Conservation (phyloP, 306 rosid genomes). For the Quercus alba region DNA sequence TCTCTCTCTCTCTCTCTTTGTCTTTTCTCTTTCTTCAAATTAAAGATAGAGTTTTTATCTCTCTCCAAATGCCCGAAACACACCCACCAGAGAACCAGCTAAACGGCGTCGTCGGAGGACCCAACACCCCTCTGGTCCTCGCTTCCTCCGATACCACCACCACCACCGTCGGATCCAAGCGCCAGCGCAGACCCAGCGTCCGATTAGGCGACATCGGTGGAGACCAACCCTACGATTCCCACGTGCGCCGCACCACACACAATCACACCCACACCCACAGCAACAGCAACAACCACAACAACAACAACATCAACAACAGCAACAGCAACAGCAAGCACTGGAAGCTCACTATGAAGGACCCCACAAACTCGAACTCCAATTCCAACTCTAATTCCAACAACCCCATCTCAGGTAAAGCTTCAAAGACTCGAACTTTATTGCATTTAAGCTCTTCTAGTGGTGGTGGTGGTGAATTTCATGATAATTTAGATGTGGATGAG, state of each 20-base stretch:
- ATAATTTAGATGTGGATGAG: conserved; percentile 62
- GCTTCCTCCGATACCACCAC: no score
- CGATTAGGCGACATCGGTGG: conserved; percentile 95
- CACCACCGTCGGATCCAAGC: conserved; percentile 60
- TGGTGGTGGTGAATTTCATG: conserved; percentile 46
- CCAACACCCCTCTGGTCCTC: no score
- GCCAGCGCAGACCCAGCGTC: conserved; percentile 88
- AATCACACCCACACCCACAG: background rate
- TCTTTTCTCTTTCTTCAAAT: background rate
- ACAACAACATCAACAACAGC: background rate
- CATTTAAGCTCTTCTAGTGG: conserved; percentile 55
- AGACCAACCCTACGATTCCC: conserved; percentile 77
- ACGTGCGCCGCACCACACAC: conserved; percentile 44
- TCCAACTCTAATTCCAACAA: no score
- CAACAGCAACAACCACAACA: background rate
- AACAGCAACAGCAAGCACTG: conserved; percentile 45
- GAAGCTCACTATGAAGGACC: conserved; percentile 48
- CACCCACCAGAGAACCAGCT: background rate
- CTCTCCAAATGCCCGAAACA: conserved; percentile 1
- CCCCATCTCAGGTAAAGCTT: conserved; percentile 48
- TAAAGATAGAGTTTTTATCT: no score
- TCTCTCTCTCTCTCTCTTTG: background rate
- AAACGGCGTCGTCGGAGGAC: conserved; percentile 51
- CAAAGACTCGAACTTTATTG: conserved; percentile 80
- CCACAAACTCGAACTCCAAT: conserved; percentile 24